Base-by-base conservation (phyloP, 495 filamentous ascomycete genomes). In the Thermochaetoides thermophila region DNA sequence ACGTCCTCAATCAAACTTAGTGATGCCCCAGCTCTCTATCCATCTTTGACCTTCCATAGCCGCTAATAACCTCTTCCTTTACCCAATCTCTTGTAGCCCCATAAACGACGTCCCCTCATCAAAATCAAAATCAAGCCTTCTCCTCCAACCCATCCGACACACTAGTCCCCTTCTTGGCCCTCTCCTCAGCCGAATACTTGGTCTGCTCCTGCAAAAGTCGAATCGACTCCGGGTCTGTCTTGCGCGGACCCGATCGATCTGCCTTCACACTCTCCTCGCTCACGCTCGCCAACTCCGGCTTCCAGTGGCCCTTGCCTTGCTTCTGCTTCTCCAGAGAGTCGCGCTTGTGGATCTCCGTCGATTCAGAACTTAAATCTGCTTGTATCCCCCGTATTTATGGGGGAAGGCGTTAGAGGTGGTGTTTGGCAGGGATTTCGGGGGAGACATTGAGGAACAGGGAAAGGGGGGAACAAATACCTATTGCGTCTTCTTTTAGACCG, bases 231-330 rank as follows among this genome's bases (percentile, higher is more conserved):
- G 46, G 42, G 38, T 36, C 32, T 22, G 23, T 43, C 31, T 29
- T 34, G 35, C 1, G 17, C 22, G 24, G 14, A n/a, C 7, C 27
- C 10, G 15, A 17, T 1, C 61, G 55, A 43, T 70, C 64, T 7
- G 62, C 64, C 59, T 62, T 63, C 41, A 94, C 74, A 46, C 73
- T 74, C 41, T 76, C 75, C 65, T 94, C 85, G 46, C 76, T 83
- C 50, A 81, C 70, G 38, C 73, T 81, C 4, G 81, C 81, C 34
- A 94, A 56, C 49, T 81, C 76, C 13, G 74, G 61, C 55, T 80
- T 80, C 85, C 85, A 92, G 43, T 84, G 68, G 9, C 63, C 80
- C 55, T 78, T 74, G 14, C 85, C 85, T 9, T 72, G 60, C 59
- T 81, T 81, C 32, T 73, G 66, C 60, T 76, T 75, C 47, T 65